Base-by-base conservation (phyloP, 352 stramenopile genomes). In the Pythium oligandrum region DNA sequence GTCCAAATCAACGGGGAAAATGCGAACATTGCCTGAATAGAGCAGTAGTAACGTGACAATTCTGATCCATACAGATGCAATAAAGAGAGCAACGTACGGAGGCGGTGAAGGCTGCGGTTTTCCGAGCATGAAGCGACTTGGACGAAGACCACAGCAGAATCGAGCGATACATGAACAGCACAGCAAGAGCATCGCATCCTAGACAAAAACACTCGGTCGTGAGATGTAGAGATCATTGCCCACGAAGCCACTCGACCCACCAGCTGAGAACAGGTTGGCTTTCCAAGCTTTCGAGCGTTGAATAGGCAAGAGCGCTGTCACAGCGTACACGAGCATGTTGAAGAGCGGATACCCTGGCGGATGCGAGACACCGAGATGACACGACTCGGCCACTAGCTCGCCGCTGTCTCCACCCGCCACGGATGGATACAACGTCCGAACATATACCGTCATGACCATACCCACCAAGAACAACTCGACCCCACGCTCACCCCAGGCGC, bases 1-100 rank as follows among this genome's bases (percentile, higher is more conserved):
- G 93, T 93, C 96, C 96, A 98, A 7, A 96, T 83, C 17, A 98
- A 67, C 30, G 93, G 91, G 7, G 86, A 97, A 53, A 97, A 97
- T n/a, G 88, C 79, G 59, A 93, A 97, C 3, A 96, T 53, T 12
- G 76, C 73, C 71, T 81, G 72, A 30, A 47, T 44, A 12, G 8
- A 53, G 9, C 12, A 61, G 17, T 11, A 9, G 37, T 39, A 1
- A 53, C 17, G 17, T 26, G 17, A 26, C 17, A 26, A 26, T 26
- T 0, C 17, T 26, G 17, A 26, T 26, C 17, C 17, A 26, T 26
- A 26, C 17, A 26, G 17, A 26, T 26, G 17, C 17, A 26, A 26
- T 26, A 26, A 26, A 26, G 17, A 26, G 17, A 26, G 17, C 17
- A 26, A 51, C 52, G 59, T 48, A 91, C 82, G 44, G 80, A 68